These are phyloP conservation scores for Corylus heterophylla DNA, from an alignment of 306 rosid genomes.

Conservation along the genomic window DNA sequence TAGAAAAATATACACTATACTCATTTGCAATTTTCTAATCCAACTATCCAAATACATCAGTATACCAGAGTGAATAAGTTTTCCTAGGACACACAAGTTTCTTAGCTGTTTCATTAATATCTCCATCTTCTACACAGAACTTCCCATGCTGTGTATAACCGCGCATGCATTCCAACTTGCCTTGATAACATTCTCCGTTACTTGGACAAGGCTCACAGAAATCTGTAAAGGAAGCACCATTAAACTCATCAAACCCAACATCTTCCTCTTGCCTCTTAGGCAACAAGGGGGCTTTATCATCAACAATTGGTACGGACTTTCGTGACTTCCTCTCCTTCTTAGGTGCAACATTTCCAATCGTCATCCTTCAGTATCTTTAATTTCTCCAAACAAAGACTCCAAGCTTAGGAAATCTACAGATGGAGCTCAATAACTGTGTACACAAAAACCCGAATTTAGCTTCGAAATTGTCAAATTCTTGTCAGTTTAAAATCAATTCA, in stretches of 20 bases:
- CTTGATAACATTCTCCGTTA: conserved; percentile 67
- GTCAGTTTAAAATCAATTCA: conserved; percentile 22
- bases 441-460: conserved; percentile 21
- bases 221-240: conserved; percentile 88
- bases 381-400: conserved; percentile 18
- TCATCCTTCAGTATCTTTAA: conserved; percentile 41
- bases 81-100: conserved; percentile 58
- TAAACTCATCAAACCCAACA: conserved; percentile 56
- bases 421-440: conserved; percentile 17
- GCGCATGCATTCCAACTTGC: conserved; percentile 60
- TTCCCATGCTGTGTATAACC: conserved; percentile 69
- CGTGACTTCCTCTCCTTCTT: conserved; percentile 47
- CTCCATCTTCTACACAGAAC: conserved; percentile 80
- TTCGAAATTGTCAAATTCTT: conserved; percentile 15
- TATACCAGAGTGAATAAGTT: conserved; percentile 23
- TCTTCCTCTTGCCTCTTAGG: conserved; percentile 45
- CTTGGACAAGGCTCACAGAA: conserved; percentile 82
- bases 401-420: conserved; percentile 1
- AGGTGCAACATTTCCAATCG: conserved; percentile 32
- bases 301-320: conserved; percentile 40
- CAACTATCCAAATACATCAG: background rate
- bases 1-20: conserved; percentile 12
- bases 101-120: conserved; percentile 62
- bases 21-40: background rate
- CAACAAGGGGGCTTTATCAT: conserved; percentile 70